Base-by-base conservation (phyloP, 139 green algal genomes). In the Yamagishiella unicocca region DNA sequence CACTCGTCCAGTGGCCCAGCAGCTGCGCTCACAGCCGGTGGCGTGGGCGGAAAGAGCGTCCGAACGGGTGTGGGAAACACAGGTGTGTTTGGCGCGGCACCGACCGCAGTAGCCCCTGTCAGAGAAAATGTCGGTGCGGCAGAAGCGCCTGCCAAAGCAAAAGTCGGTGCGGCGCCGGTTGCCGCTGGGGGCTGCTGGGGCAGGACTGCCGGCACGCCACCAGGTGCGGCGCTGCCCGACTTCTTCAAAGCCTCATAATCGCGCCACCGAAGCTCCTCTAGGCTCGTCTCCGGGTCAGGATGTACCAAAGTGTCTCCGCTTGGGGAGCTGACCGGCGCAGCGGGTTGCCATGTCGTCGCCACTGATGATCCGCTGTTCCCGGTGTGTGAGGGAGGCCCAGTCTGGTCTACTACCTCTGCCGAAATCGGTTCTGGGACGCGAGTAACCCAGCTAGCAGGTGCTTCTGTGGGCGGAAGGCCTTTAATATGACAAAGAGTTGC, bases 1-100 rank as follows among this genome's bases (percentile, higher is more conserved):
- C n/a, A n/a, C n/a, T 70, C 33, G 33, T 35, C 75, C 43, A 1
- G 4, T 3, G 22, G 25, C 40, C 9, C 27, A 1, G 19, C 72
- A 9, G 45, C 29, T 1, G 43, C 40, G 2, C 12, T 9, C 4
- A n/a, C 72, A 2, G 45, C 43, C 8, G 72, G 2, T 45, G 73
- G 73, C n/a, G 73, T 82, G 38, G 73, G 73, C n/a, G 54, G 54
- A 37, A 84, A 84, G 1, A 84, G 55, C 37, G 77, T 72, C 19
- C 77, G 77, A 14, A 84, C 53, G 25, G 77, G 77, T 12, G 77
- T 84, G 29, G 77, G 55, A 37, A 84, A 84, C 12, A 74, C 4
- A 25, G 77, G 77, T 40, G 77, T 58, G 25, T 38, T 19, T 3
- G 77, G 77, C 33, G 55, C 29, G 25, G n/a, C 31, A 14, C n/a